A percentile compares a stretch with the other conserved stretches of the same genome.
Conservation (phyloP, 2,329 filamentous ascomycete species). For the Neopestalotiopsis sp. region DNA sequence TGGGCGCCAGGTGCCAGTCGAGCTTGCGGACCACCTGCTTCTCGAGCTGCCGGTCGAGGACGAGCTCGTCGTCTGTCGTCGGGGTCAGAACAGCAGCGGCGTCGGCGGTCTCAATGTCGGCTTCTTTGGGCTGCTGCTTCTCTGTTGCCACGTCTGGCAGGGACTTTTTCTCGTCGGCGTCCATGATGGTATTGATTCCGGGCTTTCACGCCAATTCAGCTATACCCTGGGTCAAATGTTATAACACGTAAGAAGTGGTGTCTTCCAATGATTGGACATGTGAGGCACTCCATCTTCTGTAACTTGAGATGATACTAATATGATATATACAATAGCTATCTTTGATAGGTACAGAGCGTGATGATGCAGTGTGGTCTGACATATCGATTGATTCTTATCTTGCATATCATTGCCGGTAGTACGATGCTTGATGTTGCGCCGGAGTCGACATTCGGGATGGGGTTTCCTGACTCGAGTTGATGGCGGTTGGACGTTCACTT, state of each 20-base stretch:
- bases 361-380: not conserved
- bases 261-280: not conserved
- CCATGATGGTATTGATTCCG: not conserved
- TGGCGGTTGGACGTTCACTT: not conserved
- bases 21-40: not conserved
- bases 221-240: not conserved
- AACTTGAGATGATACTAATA: not conserved
- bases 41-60: constrained; percentile 7
- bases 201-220: not conserved
- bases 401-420: not conserved
- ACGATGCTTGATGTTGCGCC: not conserved
- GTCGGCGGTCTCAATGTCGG: not conserved
- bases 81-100: no score
- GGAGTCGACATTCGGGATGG: not conserved
- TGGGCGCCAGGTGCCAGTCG: not conserved
- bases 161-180: not conserved
- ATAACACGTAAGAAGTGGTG: not conserved
- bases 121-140: not conserved
- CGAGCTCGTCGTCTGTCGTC: not conserved
- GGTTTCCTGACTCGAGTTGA: not conserved
- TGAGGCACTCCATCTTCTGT: no score
- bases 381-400: not conserved
- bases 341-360: not conserved
- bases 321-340: not conserved
- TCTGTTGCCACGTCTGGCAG: not conserved